These are phyloP conservation scores for Fragosphaeria purpurea DNA, from an alignment of 2,329 filamentous ascomycete species.

Conservation along the genomic window DNA sequence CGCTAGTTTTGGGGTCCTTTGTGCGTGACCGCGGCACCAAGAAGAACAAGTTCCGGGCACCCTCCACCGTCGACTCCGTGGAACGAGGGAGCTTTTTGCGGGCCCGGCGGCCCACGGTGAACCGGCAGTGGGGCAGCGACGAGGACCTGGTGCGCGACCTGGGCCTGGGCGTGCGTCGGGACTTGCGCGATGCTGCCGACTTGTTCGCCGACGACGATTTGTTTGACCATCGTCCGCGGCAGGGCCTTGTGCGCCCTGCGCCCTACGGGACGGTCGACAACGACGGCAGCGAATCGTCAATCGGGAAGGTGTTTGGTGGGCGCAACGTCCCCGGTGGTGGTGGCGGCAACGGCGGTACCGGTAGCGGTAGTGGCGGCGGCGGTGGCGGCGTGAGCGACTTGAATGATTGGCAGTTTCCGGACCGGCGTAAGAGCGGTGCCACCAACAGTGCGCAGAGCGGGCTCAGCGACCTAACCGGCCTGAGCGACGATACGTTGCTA, in stretches of 20 bases:
- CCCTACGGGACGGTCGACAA: constrained; percentile 24
- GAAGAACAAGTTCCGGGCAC: constrained; percentile 70
- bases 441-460: constrained; percentile 20
- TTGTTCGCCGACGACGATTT: constrained; percentile 12
- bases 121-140: constrained; percentile 76
- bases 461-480: constrained; percentile 20
- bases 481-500: constrained; percentile 36
- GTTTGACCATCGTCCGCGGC: too few relatives aligned
- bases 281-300: constrained; percentile 25
- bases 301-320: not conserved
- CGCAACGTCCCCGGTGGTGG: constrained; percentile 8
- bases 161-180: constrained; percentile 55
- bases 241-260: not conserved
- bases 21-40: constrained; percentile 84
- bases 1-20: constrained; percentile 83
- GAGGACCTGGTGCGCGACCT: constrained; percentile 77
- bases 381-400: constrained; percentile 27
- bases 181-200: constrained; percentile 32
- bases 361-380: constrained; percentile 18
- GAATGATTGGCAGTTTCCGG: constrained; percentile 38
- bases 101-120: constrained; percentile 37
- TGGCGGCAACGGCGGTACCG: not conserved
- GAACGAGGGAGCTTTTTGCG: constrained; percentile 32
- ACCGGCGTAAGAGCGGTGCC: constrained; percentile 21
- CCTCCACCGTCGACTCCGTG: constrained; percentile 53